These are phyloP conservation scores for Pneumocystis wakefieldiae DNA, from an alignment of 1,139 yeast genomes.

Conservation along the genomic window DNA sequence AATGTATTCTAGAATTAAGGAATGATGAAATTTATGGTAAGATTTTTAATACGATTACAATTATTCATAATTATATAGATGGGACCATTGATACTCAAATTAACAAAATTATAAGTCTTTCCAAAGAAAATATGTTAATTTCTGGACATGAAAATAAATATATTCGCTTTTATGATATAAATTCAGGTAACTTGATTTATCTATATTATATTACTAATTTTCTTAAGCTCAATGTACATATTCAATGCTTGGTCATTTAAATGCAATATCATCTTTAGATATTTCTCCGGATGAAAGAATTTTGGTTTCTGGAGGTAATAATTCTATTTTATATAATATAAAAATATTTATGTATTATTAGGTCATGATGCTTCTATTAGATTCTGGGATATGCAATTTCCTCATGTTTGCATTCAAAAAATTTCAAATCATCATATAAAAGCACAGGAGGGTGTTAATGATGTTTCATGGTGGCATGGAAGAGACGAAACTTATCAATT, in stretches of 20 bases:
- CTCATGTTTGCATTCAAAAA: not conserved
- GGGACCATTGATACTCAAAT: not conserved
- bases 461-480: not conserved
- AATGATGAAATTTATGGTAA: conserved; percentile 1
- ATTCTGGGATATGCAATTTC: not conserved
- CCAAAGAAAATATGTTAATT: not conserved
- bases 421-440: conserved; percentile 1
- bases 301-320: not conserved
- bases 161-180: conserved; percentile 1
- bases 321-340: not conserved
- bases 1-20: not conserved
- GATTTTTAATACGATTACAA: not conserved
- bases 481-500: not conserved
- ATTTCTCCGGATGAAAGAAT: not conserved
- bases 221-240: conserved; percentile 1
- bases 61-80: not conserved
- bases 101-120: not conserved
- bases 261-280: conserved; percentile 1
- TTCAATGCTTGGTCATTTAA: not conserved
- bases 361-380: conserved; percentile 2
- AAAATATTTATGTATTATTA: not conserved
- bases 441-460: not conserved
- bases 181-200: not conserved
- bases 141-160: conserved; percentile 1
- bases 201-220: not conserved